Evolutionary conservation across 306 rosid genomes (phyloP), one percentile per base, ranked within the genome.

Genomic region (Trichosanthes truncata): DNA sequence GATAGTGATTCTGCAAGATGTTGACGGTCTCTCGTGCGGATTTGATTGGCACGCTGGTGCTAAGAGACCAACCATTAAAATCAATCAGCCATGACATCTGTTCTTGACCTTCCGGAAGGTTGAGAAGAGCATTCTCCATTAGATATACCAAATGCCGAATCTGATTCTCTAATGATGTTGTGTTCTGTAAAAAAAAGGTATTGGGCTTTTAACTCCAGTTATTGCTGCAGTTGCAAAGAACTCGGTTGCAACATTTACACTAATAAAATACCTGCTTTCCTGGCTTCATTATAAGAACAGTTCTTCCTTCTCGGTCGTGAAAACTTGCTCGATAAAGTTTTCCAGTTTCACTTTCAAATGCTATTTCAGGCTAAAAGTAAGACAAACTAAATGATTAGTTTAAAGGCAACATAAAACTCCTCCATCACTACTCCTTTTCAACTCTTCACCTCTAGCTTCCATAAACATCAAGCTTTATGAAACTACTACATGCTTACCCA

Each of bases 101-200:
- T 81, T 88, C 98, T 84, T 92, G 92, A 79, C 85, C 93, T 15
- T 82, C 87, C 0, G 87, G 87, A 76, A 86, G 89, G 83, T 86
- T 86, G 29, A 86, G 80, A 76, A 86, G 63, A 35, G 93, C 97
- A 77, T 91, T 91, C 87, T 93, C 97, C 85, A 93, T 74, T 49
- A 90, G 86, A 84, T 93, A 93, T 61, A 93, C 97, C 36, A 91
- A 81, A 85, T 91, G 97, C 80, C 89, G 79, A 63, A 91, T 89
- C 67, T 91, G 95, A 85, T 88, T 90, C 49, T 93, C 98, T 31
- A 91, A 2, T 17, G 92, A 84, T 10, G 77, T 17, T 0, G 97
- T 90, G 85, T 90, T 90, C 98, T 90, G 84, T 89, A 85, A 46
- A 71, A 75, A 35, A 41, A 21, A 12, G 21, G 14, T 29, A 56